Percentiles rank a stretch among this genome's conserved stretches.
Evolutionary conservation across 352 stramenopile species (phyloP).

Genomic region (Phytopythium aichiense): DNA sequence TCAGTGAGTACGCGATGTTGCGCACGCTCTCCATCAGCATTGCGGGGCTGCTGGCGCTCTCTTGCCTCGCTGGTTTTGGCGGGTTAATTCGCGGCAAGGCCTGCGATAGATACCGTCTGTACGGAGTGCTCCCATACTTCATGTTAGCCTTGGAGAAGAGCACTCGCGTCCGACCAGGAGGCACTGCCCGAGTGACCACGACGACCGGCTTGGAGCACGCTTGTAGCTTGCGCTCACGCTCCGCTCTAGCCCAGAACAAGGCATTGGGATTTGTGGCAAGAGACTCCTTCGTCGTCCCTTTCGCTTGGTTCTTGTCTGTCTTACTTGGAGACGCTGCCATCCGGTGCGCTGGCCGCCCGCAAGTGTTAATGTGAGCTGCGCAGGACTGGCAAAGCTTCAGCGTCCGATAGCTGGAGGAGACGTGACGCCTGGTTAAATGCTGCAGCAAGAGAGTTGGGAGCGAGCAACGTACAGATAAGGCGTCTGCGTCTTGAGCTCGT

Average conservation of each 20-base stretch:
- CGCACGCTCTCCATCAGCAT: conserved; percentile 25
- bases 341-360: background rate
- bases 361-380: conserved; percentile 22
- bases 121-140: conserved; percentile 21
- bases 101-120: conserved; percentile 26
- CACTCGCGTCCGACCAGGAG: conserved; percentile 22
- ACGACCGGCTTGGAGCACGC: conserved; percentile 15
- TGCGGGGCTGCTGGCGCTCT: background rate
- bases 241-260: conserved; percentile 35
- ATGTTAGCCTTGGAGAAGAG: conserved; percentile 33
- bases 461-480: conserved; percentile 31
- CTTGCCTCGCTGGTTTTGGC: conserved; percentile 1
- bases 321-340: conserved; percentile 1
- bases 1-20: conserved; percentile 34
- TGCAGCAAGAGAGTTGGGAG: background rate
- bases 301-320: background rate
- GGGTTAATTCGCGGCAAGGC: conserved; percentile 19
- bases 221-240: conserved; percentile 14
- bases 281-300: conserved; percentile 18
- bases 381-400: conserved; percentile 36
- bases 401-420: conserved; percentile 34
- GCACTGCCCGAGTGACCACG: conserved; percentile 20
- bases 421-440: no score
- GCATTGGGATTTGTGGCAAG: conserved; percentile 11
- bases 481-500: conserved; percentile 34